Base-by-base conservation (phyloP, 805 yeast genomes). In the Candida ipomoeae region DNA sequence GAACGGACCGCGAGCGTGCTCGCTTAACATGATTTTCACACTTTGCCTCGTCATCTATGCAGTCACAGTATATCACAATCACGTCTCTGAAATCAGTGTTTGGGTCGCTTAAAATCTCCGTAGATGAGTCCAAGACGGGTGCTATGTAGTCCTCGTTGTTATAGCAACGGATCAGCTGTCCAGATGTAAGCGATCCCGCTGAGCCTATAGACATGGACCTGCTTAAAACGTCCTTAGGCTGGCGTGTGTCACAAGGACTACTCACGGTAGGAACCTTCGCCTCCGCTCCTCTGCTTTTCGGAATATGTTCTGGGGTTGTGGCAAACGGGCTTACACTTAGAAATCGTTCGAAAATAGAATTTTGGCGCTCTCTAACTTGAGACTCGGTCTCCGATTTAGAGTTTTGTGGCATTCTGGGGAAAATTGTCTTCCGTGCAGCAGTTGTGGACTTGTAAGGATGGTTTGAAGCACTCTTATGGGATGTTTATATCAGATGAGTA, bases 121-220 rank as follows among this genome's bases (percentile, higher is more conserved):
- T 56, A 18, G 71, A 63, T 38, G 63, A 54, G 52, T 67, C 71
- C 41, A 68, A 53, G 10, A 64, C 63, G 7, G 73, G 73, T 15
- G 63, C 62, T 13, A 62, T 57, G 46, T 48, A 68, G 48, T 68
- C 66, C 42, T 68, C 71, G 10, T 59, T 56, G 43, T 57, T 62
- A 52, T 57, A 64, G 48, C 63, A 69, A 6, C 55, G 32, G 18
- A 41, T 18, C 46, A 45, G 49, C 1, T 40, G 29, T 8, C 26
- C 31, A 8, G 54, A 48, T 6, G 32, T 29, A 7, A 29, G 37
- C 13, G 38, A 50, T 15, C 48, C 47, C 6, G 34, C 39, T 6
- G 53, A 50, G 11, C 44, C 50, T 11, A 47, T 17, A 3, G 53
- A 50, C 48, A 50, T 26, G 32, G 48, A 42, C 14, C 53, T 44